Base-by-base conservation (phyloP, 176 grass and related monocot genomes). In the Oryza punctata region DNA sequence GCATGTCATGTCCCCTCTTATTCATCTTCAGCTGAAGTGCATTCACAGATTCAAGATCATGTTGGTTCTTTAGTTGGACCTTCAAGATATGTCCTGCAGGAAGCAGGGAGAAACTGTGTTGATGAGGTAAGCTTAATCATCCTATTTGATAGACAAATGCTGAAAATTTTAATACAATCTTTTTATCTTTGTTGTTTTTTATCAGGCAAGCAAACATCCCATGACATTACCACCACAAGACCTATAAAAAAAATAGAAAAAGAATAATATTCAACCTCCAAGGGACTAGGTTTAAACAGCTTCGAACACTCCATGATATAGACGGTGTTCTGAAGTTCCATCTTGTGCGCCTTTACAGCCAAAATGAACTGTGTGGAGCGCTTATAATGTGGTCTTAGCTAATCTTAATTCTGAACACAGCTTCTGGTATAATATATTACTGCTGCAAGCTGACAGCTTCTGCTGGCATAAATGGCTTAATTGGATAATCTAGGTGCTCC, bases 1-100 rank as follows among this genome's bases (percentile, higher is more conserved):
- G 71, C 70, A 61, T 91, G 77, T 78, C 40, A 67, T 75, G 87
- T 91, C 54, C 90, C 82, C 27, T 76, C 63, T 46, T 71, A 15
- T 63, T 86, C 87, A 76, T 82, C 85, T 76, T 84, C 87, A 65
- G 38, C 72, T 9, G 70, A 77, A 73, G 63, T 76, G 44, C 69
- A 61, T 69, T 69, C 83, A 35, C 19, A 19, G 13, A 88, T 88
- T 77, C 71, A 86, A 47, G 33, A 81, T 84, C 72, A 45, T 89
- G 81, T 73, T 15, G 57, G 38, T 81, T 54, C 76, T 64, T 81
- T 16, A 1, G 50, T 23, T 45, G 77, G 61, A 19, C 54, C 80
- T 73, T 89, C 89, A 68, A 25, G 35, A 71, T 70, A 54, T 45
- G 10, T 64, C 23, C 64, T 69, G n/a, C 69, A 79, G 73, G 81